Evolutionary conservation across 2,329 filamentous ascomycete species (phyloP).

Genomic region (Cordyceps sp.): DNA sequence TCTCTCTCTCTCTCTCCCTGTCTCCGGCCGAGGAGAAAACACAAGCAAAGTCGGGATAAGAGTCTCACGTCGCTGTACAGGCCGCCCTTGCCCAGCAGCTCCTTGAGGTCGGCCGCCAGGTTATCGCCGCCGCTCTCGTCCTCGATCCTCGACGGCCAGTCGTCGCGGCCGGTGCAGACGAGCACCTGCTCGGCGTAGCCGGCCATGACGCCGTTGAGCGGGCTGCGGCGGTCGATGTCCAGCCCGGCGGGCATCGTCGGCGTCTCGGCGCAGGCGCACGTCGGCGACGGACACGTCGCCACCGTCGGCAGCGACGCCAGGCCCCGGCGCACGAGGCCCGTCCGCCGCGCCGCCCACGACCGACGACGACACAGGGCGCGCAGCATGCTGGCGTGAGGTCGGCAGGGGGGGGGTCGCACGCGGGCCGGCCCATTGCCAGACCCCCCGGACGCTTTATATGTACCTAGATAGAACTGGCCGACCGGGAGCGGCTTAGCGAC

Average conservation of each 20-base stretch:
- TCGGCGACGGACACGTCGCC: constrained; percentile 53
- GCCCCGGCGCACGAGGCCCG: too few species aligned
- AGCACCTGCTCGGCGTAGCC: constrained; percentile 70
- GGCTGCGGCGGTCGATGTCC: constrained; percentile 55
- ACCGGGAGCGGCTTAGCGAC: too few species aligned
- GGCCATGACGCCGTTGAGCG: constrained; percentile 61
- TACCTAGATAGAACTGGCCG: too few species aligned
- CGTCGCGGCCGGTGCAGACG: constrained; percentile 60
- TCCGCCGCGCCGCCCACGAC: too few species aligned
- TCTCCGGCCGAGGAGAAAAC: too few species aligned
- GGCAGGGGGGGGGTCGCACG: too few species aligned
- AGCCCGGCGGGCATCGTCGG: constrained; percentile 48
- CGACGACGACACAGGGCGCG: background rate
- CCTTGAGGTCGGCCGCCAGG: constrained; percentile 56
- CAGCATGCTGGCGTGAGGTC: too few species aligned
- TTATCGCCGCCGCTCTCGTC: constrained; percentile 55
- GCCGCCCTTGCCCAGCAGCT: constrained; percentile 48
- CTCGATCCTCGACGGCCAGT: constrained; percentile 77
- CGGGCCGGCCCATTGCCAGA: too few species aligned
- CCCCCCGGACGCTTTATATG: too few species aligned
- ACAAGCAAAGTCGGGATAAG: background rate
- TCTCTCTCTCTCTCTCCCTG: too few species aligned
- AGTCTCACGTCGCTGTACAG: constrained; percentile 43
- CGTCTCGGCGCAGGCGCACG: constrained; percentile 56
- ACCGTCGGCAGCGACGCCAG: constrained; percentile 25